Evolutionary conservation across 2,329 filamentous ascomycete species (phyloP).

Genomic region (Cordyceps javanica): DNA sequence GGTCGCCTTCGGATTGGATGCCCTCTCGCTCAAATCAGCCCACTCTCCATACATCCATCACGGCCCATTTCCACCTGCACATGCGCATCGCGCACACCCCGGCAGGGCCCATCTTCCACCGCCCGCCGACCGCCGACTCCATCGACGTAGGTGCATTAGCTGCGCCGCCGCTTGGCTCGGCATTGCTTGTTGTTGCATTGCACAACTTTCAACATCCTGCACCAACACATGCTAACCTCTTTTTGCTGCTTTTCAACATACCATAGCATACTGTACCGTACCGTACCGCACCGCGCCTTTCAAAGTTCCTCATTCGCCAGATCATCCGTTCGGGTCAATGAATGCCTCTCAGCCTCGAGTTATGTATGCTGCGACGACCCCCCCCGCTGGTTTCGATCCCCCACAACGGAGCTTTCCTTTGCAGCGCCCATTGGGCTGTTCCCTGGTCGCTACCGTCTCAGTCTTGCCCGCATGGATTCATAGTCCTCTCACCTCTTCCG

Average conservation of each 20-base stretch:
- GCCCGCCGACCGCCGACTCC: background rate
- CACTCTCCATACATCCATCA: constrained; percentile 10
- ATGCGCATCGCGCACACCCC: constrained; percentile 8
- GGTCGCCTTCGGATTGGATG: constrained; percentile 3
- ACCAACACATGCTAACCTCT: constrained; percentile 10
- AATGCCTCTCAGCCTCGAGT: background rate
- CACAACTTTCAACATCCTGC: constrained; percentile 1
- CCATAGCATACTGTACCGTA: too few species aligned
- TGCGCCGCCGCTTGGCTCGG: constrained; percentile 7
- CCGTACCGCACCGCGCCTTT: too few species aligned
- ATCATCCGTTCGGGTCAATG: background rate
- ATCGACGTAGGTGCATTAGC: constrained; percentile 5
- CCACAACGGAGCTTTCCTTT: constrained; percentile 11
- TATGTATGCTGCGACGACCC: constrained; percentile 3
- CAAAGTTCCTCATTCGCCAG: background rate
- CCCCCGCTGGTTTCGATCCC: constrained; percentile 12
- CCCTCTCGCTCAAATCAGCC: constrained; percentile 8
- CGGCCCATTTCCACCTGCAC: background rate
- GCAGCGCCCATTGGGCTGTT: constrained; percentile 3
- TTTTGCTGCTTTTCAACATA: background rate
- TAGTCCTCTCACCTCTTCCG: background rate
- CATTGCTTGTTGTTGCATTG: background rate
- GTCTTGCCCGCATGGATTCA: constrained; percentile 5
- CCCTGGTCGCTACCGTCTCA: constrained; percentile 4
- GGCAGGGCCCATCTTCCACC: constrained; percentile 5